Conservation (phyloP, 306 rosid species). For the Vigna hirtella region DNA sequence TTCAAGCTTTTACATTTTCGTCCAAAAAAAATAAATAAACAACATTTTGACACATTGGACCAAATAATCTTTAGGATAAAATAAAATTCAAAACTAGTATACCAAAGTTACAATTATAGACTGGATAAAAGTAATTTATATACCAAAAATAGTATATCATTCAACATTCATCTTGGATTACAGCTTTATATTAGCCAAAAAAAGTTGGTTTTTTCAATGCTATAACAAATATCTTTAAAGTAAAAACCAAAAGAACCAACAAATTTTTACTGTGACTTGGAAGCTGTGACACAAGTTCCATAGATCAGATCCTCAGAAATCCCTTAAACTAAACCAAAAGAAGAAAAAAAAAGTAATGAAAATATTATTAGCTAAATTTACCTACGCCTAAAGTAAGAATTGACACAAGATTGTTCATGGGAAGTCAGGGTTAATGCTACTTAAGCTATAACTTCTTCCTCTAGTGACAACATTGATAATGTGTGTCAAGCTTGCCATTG, state of each 20-base stretch:
- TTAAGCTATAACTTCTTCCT: not conserved
- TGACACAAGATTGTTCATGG: not conserved
- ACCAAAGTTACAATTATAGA: not conserved
- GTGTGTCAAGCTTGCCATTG: not conserved
- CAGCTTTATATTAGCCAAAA: not conserved
- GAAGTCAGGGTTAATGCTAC: not conserved
- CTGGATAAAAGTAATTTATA: not conserved
- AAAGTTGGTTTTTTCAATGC: not conserved
- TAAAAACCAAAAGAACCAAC: constrained; percentile 10
- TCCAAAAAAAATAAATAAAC: not conserved
- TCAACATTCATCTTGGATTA: not conserved
- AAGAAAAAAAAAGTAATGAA: not conserved
- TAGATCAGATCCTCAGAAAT: constrained; percentile 49
- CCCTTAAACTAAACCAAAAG: constrained; percentile 42
- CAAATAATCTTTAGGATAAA: not conserved
- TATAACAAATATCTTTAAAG: not conserved
- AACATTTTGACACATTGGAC: not conserved
- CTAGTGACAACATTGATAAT: not conserved
- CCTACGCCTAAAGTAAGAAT: not conserved
- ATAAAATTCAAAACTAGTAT: constrained; percentile 21
- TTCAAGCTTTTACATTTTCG: not conserved
- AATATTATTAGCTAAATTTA: not conserved
- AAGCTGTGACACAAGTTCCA: constrained; percentile 41
- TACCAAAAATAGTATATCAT: too few species aligned
- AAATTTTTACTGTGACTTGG: constrained; percentile 54